Base-by-base conservation (phyloP, 768 basidiomycete genomes). In the Infundibulicybe gibba region DNA sequence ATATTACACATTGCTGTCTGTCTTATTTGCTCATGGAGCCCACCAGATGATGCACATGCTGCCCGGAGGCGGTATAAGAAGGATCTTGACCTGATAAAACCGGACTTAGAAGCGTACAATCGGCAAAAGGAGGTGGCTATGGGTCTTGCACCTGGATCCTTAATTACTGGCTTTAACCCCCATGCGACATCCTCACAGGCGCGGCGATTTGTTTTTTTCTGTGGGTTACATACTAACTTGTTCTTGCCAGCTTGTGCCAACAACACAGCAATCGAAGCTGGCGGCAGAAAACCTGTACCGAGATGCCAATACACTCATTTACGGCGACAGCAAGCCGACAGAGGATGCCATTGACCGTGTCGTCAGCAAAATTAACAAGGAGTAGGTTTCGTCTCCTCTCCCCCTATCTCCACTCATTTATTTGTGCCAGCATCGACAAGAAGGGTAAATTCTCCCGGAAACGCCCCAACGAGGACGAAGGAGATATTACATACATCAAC, bases 401-500 rank as follows among this genome's bases (percentile, higher is more conserved):
- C 15, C 40, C 20, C 44, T 25, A 17, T 35, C 12, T 21, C 13
- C 30, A 40, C 43, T 58, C 37, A 55, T 38, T 38, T 44, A 32
- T 4, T 16, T 11, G 51, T 50, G 35, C 3, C 54, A 94, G 92
- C 56, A 81, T 93, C 55, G 91, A 94, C 71, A 90, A 91, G 73
- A 87, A 90, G 64, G 75, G 80, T 60, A 94, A 89, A 60, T 91
- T 92, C 70, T 93, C 90, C 34, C 78, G 93, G 54, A 95, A 95
- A 68, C 76, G 77, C 55, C 79, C 73, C 63, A 93, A 95, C 71
- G 94, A 97, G 58, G 90, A 90, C 43, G 87, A 94, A 50, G 94
- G 90, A 45, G 94, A 97, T 55, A 90, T 99, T 65, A 98, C 94
- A 5, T 99, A 98, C 63, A 99, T 99, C 79, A 99, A 99, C 75